Percentiles rank a stretch among this genome's conserved stretches.
Evolutionary conservation across 176 grass and related monocot species (phyloP).

Genomic region (Ensete ventricosum): DNA sequence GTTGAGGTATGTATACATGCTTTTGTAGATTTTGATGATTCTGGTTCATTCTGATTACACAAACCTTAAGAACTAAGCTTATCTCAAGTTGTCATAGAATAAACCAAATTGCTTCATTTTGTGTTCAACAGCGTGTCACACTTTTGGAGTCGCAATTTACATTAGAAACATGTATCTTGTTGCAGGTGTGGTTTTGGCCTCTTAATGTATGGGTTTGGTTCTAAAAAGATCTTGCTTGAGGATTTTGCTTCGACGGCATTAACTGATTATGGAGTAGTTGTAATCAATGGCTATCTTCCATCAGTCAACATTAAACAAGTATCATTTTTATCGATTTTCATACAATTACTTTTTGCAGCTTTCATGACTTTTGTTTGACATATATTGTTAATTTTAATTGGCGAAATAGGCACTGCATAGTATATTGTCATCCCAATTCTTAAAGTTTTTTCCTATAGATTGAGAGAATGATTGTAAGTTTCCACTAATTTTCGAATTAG

Average conservation of each 20-base stretch:
- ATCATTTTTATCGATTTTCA: neutral
- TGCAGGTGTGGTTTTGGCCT: slow-evolving; percentile 45
- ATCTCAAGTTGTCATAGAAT: neutral
- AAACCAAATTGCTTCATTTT: neutral
- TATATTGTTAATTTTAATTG: neutral
- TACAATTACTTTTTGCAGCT: neutral
- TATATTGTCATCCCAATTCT: neutral
- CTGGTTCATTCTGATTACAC: neutral
- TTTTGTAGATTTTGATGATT: neutral
- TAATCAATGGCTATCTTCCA: slow-evolving; percentile 87
- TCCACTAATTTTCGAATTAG: neutral
- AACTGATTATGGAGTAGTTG: slow-evolving; percentile 57
- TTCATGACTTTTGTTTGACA: neutral
- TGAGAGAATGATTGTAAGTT: neutral
- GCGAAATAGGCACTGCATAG: neutral
- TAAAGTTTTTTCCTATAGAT: neutral
- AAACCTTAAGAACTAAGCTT: neutral
- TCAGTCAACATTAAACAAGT: slow-evolving; percentile 85
- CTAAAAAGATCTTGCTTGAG: slow-evolving; percentile 73
- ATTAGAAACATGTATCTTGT: neutral
- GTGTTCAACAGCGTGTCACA: neutral
- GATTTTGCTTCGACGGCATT: slow-evolving; percentile 75
- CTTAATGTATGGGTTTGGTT: slow-evolving; percentile 94
- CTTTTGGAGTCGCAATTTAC: neutral
- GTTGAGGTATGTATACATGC: slow-evolving; percentile 34